These are phyloP conservation scores for Aureobasidium pullulans DNA, from an alignment of 2,329 filamentous ascomycete species.

Conservation along the genomic window DNA sequence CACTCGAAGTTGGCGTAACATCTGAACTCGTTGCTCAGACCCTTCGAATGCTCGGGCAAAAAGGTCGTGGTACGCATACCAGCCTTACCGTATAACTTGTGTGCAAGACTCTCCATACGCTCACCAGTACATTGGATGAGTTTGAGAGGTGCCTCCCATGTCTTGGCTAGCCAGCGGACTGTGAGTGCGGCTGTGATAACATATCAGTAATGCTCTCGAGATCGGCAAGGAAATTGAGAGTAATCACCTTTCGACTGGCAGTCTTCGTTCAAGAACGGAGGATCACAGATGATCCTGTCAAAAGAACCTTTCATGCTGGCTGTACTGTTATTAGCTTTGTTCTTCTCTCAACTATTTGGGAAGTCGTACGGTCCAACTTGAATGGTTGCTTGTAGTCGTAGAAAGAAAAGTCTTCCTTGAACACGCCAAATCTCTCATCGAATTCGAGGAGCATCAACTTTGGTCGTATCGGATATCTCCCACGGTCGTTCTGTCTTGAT, in stretches of 20 bases:
- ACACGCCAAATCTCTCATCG: slow-evolving; percentile 65
- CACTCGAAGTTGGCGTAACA: slow-evolving; percentile 75
- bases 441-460: slow-evolving; percentile 63
- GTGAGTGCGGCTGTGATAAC: slow-evolving; percentile 57
- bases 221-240: background rate
- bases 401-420: slow-evolving; percentile 65
- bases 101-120: slow-evolving; percentile 59
- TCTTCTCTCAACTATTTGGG: background rate
- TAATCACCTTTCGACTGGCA: slow-evolving; percentile 66
- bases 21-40: slow-evolving; percentile 72
- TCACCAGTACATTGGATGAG: slow-evolving; percentile 72
- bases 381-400: slow-evolving; percentile 69
- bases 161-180: slow-evolving; percentile 62
- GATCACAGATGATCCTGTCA: slow-evolving; percentile 67
- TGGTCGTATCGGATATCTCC: slow-evolving; percentile 37
- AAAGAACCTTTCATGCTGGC: slow-evolving; percentile 54
- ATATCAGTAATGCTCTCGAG: slow-evolving; percentile 9
- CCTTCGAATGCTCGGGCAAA: slow-evolving; percentile 61
- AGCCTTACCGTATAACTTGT: slow-evolving; percentile 58
- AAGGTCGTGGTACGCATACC: slow-evolving; percentile 60
- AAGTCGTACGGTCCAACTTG: slow-evolving; percentile 50
- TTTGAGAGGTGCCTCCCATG: slow-evolving; percentile 30
- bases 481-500: slow-evolving; percentile 9
- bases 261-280: slow-evolving; percentile 71
- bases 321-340: slow-evolving; percentile 19